Evolutionary conservation across 805 yeast genomes (phyloP).

Genomic region (Scheffersomyces stipitis): DNA sequence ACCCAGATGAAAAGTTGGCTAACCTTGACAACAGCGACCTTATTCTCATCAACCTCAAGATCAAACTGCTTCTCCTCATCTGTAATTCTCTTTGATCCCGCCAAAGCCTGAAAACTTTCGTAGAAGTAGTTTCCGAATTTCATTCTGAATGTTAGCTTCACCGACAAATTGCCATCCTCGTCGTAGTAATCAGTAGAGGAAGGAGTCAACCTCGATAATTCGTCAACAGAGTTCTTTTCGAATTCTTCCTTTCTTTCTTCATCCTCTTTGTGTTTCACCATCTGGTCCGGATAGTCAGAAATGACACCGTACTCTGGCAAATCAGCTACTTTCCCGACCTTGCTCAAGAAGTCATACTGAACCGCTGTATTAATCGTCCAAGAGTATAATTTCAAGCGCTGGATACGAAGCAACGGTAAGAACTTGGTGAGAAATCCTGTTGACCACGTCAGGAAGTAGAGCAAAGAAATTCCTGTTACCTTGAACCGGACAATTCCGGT

Average conservation of each 20-base stretch:
- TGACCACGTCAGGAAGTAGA: conserved; percentile 41
- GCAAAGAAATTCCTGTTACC: conserved; percentile 35
- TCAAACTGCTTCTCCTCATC: conserved; percentile 18
- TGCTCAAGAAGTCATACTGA: conserved; percentile 35
- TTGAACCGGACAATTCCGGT: conserved; percentile 19
- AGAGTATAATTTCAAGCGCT: conserved; percentile 32
- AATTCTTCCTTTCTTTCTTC: conserved; percentile 1
- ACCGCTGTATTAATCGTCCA: conserved; percentile 41
- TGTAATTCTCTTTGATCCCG: conserved; percentile 11
- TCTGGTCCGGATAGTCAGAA: conserved; percentile 34
- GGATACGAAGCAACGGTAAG: conserved; percentile 33
- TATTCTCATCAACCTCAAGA: conserved; percentile 20
- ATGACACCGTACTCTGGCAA: conserved; percentile 36
- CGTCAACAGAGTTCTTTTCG: conserved; percentile 6
- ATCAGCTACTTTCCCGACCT: conserved; percentile 21
- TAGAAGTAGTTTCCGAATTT: conserved; percentile 12
- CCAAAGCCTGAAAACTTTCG: conserved; percentile 7
- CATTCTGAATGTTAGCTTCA: conserved; percentile 14
- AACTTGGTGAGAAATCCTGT: conserved; percentile 32
- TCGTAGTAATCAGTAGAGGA: conserved; percentile 4
- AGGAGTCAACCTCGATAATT: conserved; percentile 7
- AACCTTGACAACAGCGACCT: conserved; percentile 7
- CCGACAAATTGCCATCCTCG: conserved; percentile 5
- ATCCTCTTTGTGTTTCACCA: conserved; percentile 19
- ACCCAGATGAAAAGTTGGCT: conserved; percentile 15